Conservation (phyloP, 1,139 yeast species). For the Diutina sp. region DNA sequence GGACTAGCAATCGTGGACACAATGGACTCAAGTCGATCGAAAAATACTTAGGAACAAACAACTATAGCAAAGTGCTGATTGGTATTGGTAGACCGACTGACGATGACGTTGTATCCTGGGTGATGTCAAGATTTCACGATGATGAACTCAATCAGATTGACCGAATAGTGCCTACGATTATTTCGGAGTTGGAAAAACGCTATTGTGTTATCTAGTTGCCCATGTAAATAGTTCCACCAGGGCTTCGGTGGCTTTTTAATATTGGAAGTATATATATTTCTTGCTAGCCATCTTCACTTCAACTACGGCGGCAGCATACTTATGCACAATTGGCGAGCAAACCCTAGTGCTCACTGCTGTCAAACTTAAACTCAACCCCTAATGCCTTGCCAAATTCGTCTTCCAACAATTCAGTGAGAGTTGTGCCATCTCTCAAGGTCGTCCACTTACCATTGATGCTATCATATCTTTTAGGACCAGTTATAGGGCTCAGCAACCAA, state of each 20-base stretch:
- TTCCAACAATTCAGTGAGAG: constrained; percentile 33
- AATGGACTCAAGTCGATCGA: constrained; percentile 61
- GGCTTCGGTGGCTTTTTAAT: neutral
- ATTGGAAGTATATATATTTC: no score
- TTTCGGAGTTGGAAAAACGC: neutral
- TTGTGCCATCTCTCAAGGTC: constrained; percentile 42
- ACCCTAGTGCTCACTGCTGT: neutral
- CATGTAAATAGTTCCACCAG: neutral
- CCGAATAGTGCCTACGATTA: constrained; percentile 11
- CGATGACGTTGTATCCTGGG: constrained; percentile 45
- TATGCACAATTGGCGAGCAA: neutral
- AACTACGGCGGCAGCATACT: neutral
- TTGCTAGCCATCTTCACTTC: no score
- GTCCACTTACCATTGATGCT: constrained; percentile 46
- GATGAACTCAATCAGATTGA: constrained; percentile 22
- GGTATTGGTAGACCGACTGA: constrained; percentile 61
- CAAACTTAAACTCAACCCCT: constrained; percentile 15
- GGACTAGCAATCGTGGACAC: constrained; percentile 61
- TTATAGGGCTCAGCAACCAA: constrained; percentile 83
- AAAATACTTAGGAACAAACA: constrained; percentile 19
- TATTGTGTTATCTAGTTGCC: neutral
- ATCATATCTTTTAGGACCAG: constrained; percentile 77
- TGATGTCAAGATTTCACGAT: constrained; percentile 33
- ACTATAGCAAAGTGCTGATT: constrained; percentile 44
- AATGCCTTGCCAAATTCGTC: constrained; percentile 33